Percentiles rank a stretch among this genome's conserved stretches.
Conservation (phyloP, 2,329 filamentous ascomycete species). For the Phyllosticta citribraziliensis region DNA sequence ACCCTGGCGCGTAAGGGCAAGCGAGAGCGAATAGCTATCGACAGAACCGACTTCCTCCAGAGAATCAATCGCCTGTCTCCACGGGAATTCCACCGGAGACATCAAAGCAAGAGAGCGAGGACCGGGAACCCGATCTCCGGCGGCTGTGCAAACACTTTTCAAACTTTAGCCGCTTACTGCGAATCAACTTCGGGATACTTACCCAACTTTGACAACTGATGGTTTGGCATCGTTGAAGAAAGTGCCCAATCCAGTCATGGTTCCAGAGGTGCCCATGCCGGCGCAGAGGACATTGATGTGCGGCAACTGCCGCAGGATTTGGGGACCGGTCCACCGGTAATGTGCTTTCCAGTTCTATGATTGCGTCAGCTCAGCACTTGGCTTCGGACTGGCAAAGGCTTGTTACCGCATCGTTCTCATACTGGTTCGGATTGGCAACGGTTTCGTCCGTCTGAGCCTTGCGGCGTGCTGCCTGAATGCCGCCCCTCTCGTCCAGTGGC, state of each 20-base stretch:
- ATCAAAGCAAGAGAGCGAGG: constrained; percentile 44
- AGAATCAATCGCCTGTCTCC: constrained; percentile 45
- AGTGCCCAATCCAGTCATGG: constrained; percentile 27
- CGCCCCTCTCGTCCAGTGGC: constrained; percentile 43
- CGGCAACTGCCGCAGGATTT: constrained; percentile 47
- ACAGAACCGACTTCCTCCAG: constrained; percentile 48
- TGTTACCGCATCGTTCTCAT: constrained; percentile 39
- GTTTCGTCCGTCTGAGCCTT: constrained; percentile 34
- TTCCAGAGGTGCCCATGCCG: constrained; percentile 48
- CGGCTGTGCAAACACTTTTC: constrained; percentile 44
- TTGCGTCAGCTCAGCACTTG: constrained; percentile 15
- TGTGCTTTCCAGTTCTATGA: constrained; percentile 46
- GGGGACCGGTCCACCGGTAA: constrained; percentile 49
- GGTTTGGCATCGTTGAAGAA: constrained; percentile 42
- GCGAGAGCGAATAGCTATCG: constrained; percentile 44
- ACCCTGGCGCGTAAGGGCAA: constrained; percentile 47
- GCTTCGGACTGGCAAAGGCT: neutral
- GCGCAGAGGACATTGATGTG: constrained; percentile 48
- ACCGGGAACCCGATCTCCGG: constrained; percentile 49
- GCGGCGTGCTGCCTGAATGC: constrained; percentile 39
- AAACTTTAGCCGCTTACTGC: neutral
- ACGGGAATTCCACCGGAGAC: constrained; percentile 46
- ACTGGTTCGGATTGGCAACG: constrained; percentile 47
- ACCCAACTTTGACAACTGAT: constrained; percentile 16
- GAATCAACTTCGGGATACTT: neutral